Evolutionary conservation across 805 yeast species (phyloP).

Genomic region (Saccharomycopsis amapae): DNA sequence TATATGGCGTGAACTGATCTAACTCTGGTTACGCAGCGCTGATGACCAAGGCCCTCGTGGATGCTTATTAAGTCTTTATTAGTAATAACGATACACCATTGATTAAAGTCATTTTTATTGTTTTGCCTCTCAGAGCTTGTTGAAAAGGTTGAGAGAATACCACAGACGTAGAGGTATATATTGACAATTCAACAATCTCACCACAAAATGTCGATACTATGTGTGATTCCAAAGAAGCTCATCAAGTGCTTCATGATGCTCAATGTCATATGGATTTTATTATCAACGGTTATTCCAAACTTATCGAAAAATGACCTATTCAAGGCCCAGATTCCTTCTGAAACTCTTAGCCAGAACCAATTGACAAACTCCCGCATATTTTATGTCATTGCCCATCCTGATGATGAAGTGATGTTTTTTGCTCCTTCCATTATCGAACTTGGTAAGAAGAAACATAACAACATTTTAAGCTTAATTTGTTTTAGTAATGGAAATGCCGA

Average conservation of each 20-base stretch:
- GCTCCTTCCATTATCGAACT: conserved; percentile 64
- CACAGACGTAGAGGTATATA: no score
- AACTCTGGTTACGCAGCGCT: no score
- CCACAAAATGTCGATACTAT: no score
- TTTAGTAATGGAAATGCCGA: conserved; percentile 73
- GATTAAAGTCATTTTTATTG: no score
- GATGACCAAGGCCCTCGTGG: no score
- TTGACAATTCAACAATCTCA: no score
- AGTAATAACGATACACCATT: no score
- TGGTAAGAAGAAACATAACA: conserved; percentile 40
- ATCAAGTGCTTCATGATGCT: conserved; percentile 16
- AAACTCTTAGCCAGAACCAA: not conserved
- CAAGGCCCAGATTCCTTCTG: not conserved
- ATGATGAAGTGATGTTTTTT: conserved; percentile 97
- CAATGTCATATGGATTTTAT: conserved; percentile 17
- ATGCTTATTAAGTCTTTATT: no score
- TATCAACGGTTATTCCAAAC: conserved; percentile 17
- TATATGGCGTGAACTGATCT: no score
- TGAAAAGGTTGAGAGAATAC: no score
- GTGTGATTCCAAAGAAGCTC: conserved; percentile 2
- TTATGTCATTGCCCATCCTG: conserved; percentile 88
- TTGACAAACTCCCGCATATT: conserved; percentile 29
- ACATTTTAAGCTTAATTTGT: conserved; percentile 54
- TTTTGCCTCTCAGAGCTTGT: no score
- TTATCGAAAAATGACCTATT: not conserved